These are phyloP conservation scores for Echinosophora koreensis DNA, from an alignment of 306 rosid species.

Conservation along the genomic window DNA sequence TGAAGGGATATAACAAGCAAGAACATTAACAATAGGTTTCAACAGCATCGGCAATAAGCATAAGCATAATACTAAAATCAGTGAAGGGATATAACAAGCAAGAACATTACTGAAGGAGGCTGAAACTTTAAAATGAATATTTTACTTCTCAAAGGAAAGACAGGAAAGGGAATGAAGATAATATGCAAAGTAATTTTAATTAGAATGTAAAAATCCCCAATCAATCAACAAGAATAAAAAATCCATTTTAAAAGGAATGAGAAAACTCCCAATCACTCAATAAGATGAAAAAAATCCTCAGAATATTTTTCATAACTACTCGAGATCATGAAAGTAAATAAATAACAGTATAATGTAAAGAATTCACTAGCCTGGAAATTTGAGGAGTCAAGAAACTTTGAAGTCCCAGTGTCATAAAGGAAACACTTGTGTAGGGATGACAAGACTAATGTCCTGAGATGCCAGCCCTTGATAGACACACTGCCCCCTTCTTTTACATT, in stretches of 20 bases:
- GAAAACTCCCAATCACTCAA: neutral
- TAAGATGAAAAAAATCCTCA: neutral
- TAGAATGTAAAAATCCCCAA: neutral
- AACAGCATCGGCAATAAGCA: constrained; percentile 70
- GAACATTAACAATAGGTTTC: constrained; percentile 68
- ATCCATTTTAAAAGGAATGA: neutral
- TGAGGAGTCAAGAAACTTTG: constrained; percentile 80
- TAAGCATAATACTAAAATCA: too few relatives aligned
- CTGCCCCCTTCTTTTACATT: constrained; percentile 48
- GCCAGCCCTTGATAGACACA: constrained; percentile 71
- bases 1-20: constrained; percentile 28
- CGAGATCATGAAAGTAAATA: neutral
- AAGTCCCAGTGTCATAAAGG: constrained; percentile 82
- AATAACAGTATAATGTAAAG: neutral
- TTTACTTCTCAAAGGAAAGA: neutral
- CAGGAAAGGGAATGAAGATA: constrained; percentile 35
- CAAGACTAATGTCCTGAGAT: constrained; percentile 76
- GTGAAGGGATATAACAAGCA: constrained; percentile 32
- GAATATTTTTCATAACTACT: neutral
- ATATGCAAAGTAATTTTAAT: constrained; percentile 2
- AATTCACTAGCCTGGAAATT: constrained; percentile 77
- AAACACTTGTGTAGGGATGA: constrained; percentile 90
- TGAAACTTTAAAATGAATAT: neutral
- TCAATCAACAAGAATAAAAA: neutral
- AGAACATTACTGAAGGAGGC: constrained; percentile 4